Conservation (phyloP, 2,329 filamentous ascomycete species). For the Sclerotinia spermophila region DNA sequence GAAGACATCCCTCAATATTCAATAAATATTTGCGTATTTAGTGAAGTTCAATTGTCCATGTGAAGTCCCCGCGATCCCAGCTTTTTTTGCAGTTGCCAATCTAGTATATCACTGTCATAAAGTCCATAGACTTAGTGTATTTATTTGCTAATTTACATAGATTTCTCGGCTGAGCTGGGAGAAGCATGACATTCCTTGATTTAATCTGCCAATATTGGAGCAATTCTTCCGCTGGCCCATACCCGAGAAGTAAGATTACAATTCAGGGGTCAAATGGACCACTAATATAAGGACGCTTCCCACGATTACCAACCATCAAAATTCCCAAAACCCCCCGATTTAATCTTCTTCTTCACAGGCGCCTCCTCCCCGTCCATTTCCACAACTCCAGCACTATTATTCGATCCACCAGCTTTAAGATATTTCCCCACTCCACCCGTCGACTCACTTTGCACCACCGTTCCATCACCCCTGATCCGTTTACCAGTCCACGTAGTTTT, state of each 20-base stretch:
- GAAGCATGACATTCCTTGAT: background rate
- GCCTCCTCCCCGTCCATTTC: slow-evolving; percentile 67
- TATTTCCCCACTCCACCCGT: slow-evolving; percentile 71
- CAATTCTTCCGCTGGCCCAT: background rate
- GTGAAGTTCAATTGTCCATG: background rate
- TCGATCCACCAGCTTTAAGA: slow-evolving; percentile 56
- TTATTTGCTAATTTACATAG: background rate
- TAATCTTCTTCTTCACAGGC: slow-evolving; percentile 77
- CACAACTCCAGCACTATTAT: slow-evolving; percentile 43
- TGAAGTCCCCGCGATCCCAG: too few relatives aligned
- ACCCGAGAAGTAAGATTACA: background rate
- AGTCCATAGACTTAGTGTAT: background rate
- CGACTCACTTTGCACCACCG: slow-evolving; percentile 45
- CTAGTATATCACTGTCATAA: background rate
- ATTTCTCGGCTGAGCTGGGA: background rate
- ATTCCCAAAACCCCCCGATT: slow-evolving; percentile 81
- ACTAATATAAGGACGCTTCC: background rate
- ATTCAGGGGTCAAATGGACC: background rate
- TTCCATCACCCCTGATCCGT: slow-evolving; percentile 67
- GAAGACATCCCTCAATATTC: background rate
- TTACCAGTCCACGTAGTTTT: slow-evolving; percentile 96
- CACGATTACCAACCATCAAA: slow-evolving; percentile 77
- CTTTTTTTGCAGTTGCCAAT: background rate
- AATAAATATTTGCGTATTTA: background rate
- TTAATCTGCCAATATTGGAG: background rate